Evolutionary conservation across 2,329 filamentous ascomycete genomes (phyloP).

Genomic region (Phaeophleospora eucalypticola): DNA sequence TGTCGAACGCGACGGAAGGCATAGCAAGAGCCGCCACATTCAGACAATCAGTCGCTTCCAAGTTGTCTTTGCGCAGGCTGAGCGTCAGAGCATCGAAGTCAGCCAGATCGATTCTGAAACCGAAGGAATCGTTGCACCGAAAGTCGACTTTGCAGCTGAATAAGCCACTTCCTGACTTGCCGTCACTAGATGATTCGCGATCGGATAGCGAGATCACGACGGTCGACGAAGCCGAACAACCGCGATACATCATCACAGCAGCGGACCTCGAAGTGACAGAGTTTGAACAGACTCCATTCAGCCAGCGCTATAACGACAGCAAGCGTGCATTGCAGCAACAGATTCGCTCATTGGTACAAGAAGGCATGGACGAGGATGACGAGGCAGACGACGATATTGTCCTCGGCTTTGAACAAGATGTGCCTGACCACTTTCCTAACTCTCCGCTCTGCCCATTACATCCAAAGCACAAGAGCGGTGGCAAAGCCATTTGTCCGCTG

Average conservation of each 20-base stretch:
- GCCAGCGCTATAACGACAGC: constrained; percentile 29
- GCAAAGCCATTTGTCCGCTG: constrained; percentile 37
- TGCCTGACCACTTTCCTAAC: constrained; percentile 42
- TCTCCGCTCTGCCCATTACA: constrained; percentile 42
- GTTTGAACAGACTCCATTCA: constrained; percentile 31
- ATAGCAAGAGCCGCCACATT: neutral
- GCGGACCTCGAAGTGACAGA: constrained; percentile 24
- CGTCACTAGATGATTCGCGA: neutral
- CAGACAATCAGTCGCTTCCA: neutral
- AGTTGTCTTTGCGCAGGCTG: neutral
- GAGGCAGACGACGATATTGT: constrained; percentile 22
- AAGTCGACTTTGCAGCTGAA: neutral
- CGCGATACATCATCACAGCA: neutral
- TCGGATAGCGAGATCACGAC: neutral
- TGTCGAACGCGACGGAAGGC: neutral
- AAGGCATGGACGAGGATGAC: constrained; percentile 22
- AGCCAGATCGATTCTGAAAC: neutral
- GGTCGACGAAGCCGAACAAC: neutral
- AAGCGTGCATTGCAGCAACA: constrained; percentile 22
- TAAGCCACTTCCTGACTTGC: neutral
- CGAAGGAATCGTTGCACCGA: neutral
- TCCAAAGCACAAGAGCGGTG: constrained; percentile 34
- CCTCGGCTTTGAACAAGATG: constrained; percentile 33
- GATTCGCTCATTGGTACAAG: constrained; percentile 24
- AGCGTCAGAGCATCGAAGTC: neutral